Percentiles rank a stretch among this genome's conserved stretches.
These are phyloP conservation scores for Arachnomyces sp. DNA, from an alignment of 2,329 filamentous ascomycete genomes.

Conservation along the genomic window DNA sequence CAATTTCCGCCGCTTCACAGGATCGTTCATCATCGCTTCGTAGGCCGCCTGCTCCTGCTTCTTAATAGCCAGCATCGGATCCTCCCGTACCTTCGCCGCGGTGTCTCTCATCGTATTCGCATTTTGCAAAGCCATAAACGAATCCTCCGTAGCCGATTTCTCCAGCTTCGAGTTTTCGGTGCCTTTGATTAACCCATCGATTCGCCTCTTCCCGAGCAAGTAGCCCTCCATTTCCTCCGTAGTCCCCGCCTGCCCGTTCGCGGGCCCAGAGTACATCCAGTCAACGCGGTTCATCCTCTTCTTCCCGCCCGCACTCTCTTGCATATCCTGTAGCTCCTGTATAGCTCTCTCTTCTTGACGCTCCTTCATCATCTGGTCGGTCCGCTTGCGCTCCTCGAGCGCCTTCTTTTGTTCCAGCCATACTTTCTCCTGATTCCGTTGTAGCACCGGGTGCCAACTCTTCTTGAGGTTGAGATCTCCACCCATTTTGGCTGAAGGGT, in stretches of 20 bases:
- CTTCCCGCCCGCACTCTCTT: constrained; percentile 78
- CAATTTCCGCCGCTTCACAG: constrained; percentile 51
- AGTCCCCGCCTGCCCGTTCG: constrained; percentile 63
- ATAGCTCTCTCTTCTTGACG: constrained; percentile 88
- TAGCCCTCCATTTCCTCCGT: constrained; percentile 90
- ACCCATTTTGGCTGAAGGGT: constrained; percentile 60
- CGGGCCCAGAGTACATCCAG: constrained; percentile 96
- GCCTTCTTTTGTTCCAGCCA: constrained; percentile 90
- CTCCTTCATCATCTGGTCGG: constrained; percentile 84
- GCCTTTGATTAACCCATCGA: constrained; percentile 79
- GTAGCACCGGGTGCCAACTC: constrained; percentile 85
- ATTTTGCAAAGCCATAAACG: constrained; percentile 52
- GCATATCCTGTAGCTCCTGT: constrained; percentile 81
- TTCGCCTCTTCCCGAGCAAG: constrained; percentile 81
- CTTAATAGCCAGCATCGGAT: constrained; percentile 89
- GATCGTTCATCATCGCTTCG: constrained; percentile 46
- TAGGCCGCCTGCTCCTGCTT: constrained; percentile 79
- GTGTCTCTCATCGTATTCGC: constrained; percentile 72
- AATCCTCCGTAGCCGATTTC: constrained; percentile 62
- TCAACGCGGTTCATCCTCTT: constrained; percentile 79
- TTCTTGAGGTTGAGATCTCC: constrained; percentile 94
- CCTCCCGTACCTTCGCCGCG: constrained; percentile 77
- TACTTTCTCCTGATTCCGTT: constrained; percentile 83
- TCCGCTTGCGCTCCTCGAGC: constrained; percentile 88
- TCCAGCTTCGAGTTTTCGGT: constrained; percentile 73